These are phyloP conservation scores for Stagonosporopsis tanaceti DNA, from an alignment of 2,329 filamentous ascomycete genomes.

Conservation along the genomic window DNA sequence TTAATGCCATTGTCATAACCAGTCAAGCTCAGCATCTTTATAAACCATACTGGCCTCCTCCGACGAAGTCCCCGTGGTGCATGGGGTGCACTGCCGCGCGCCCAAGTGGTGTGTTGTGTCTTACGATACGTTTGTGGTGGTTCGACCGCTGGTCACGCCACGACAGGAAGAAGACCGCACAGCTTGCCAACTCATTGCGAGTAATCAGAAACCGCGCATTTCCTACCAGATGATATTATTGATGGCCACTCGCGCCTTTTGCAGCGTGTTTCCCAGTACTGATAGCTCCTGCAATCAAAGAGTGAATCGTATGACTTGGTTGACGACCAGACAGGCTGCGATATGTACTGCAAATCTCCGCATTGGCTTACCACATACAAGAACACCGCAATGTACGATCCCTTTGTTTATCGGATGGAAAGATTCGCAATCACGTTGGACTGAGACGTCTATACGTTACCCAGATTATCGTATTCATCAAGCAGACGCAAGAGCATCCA, in stretches of 20 bases:
- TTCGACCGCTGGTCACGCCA: slow-evolving; percentile 31
- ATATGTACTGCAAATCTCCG: neutral
- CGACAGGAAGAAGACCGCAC: slow-evolving; percentile 3
- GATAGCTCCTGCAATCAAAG: neutral
- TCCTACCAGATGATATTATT: neutral
- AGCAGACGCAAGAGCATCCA: neutral
- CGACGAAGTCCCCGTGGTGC: slow-evolving; percentile 4
- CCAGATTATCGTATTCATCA: neutral
- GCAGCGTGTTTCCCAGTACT: too few species aligned
- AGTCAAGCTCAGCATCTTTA: slow-evolving; percentile 13
- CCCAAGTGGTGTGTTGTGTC: slow-evolving; percentile 29
- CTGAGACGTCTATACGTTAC: neutral
- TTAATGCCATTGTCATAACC: neutral
- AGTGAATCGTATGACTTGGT: neutral
- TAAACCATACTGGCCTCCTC: slow-evolving; percentile 4
- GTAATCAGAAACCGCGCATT: neutral
- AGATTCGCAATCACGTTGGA: neutral
- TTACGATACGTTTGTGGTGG: slow-evolving; percentile 32
- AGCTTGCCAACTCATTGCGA: neutral
- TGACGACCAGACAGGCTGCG: neutral
- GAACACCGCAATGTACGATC: too few species aligned
- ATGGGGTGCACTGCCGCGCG: slow-evolving; percentile 1
- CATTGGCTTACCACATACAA: neutral
- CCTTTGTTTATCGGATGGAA: neutral
- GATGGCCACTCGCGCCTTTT: neutral